Conservation (phyloP, 129 eudicot species). For the Cynara cardunculus region DNA sequence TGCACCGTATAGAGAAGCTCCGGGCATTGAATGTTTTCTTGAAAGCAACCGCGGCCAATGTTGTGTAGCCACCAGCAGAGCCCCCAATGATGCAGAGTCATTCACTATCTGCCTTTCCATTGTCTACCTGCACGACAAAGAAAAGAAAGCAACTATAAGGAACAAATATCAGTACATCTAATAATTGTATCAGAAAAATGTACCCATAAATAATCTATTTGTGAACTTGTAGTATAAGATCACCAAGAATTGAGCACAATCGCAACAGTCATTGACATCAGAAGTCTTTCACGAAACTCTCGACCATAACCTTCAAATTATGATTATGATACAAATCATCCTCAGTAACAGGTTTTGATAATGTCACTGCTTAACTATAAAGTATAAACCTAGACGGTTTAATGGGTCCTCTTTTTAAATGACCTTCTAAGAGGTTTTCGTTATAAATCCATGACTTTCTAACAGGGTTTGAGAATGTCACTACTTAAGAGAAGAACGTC, state of each 20-base stretch:
- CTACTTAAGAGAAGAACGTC: too few relatives aligned
- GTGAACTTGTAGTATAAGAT: not conserved
- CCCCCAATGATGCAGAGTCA: conserved; percentile 51
- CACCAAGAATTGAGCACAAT: conserved; percentile 41
- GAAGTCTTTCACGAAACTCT: conserved; percentile 43
- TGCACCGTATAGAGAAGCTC: conserved; percentile 53
- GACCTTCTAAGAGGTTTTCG: too few relatives aligned
- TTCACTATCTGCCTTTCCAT: conserved; percentile 39
- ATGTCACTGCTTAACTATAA: too few relatives aligned
- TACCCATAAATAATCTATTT: not conserved
- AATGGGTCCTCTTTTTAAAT: too few relatives aligned
- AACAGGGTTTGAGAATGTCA: too few relatives aligned
- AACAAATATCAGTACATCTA: too few relatives aligned
- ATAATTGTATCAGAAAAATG: too few relatives aligned
- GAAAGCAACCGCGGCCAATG: conserved; percentile 47
- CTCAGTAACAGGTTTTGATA: too few relatives aligned
- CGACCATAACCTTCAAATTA: conserved; percentile 58
- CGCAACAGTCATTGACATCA: conserved; percentile 49
- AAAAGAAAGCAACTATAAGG: not conserved
- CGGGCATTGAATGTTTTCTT: conserved; percentile 44
- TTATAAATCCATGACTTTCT: too few relatives aligned
- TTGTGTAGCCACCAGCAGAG: conserved; percentile 58
- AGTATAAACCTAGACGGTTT: too few relatives aligned
- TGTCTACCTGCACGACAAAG: conserved; percentile 29
- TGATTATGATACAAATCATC: not conserved